phyloP scores from a whole-genome alignment of 1,284 basidiomycete genomes.

The Leccinum colubrinum region DNA sequence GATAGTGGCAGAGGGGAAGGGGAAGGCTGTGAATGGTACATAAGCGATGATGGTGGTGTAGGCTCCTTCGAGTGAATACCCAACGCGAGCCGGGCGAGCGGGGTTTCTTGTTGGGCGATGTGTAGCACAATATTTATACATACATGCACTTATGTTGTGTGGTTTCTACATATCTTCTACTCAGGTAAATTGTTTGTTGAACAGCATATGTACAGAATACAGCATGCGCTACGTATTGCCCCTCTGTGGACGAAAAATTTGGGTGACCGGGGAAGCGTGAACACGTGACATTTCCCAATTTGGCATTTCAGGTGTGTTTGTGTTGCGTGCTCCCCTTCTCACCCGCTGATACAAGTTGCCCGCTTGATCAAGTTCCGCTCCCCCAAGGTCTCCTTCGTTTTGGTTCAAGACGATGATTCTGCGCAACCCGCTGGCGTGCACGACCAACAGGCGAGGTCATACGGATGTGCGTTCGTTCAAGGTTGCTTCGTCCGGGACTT shows the following conservation, averaged over 20 bases:
- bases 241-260: no score
- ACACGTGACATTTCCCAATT: constrained; percentile 17
- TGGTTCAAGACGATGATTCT: constrained; percentile 56
- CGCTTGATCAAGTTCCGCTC: constrained; percentile 37
- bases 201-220: background rate
- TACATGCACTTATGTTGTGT: background rate
- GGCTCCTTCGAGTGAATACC: background rate
- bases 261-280: background rate
- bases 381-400: constrained; percentile 57
- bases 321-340: no score
- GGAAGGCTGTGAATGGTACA: background rate
- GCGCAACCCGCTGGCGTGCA: constrained; percentile 54
- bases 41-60: background rate
- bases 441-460: constrained; percentile 52
- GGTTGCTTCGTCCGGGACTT: background rate
- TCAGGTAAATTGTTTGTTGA: background rate
- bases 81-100: background rate
- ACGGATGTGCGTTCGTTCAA: constrained; percentile 51
- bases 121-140: background rate
- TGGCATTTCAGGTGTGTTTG: background rate
- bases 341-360: constrained; percentile 37
- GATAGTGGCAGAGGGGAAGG: background rate
- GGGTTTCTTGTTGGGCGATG: background rate
- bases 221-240: background rate
- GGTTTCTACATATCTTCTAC: background rate